Base-by-base conservation (phyloP, 495 filamentous ascomycete species). In the Penicillium tannophilum region DNA sequence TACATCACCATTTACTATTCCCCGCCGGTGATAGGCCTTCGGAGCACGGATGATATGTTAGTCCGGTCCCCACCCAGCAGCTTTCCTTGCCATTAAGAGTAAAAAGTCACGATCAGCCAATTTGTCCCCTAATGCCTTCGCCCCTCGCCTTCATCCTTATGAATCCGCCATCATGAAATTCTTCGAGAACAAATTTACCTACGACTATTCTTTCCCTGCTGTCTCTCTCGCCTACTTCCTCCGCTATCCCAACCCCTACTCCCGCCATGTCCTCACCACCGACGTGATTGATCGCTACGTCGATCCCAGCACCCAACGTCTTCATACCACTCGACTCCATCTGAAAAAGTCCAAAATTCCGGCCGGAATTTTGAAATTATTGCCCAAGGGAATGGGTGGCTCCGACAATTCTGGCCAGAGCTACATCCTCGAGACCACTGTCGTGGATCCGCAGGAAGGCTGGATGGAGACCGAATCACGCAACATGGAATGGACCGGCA, bases 161-260 rank as follows among this genome's bases (percentile, higher is more conserved):
- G 44, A 47, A 47, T 47, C 36, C 45, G 61, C 62, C 56, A 92
- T 85, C 80, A 91, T 93, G 71, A 92, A 92, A 75, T 91, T 92
- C 77, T 92, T 94, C 80, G 90, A 93, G 69, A 90, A 86, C 71
- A 84, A 83, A 71, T 94, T 90, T 74, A 87, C 84, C 74, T 98
- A 98, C 79, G 86, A 90, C 73, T 96, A 97, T 74, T 87, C 90
- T 64, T 95, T 94, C 74, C 88, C 92, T 59, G 85, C 88, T 60
- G 94, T 99, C 42, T 93, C 92, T 9, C 88, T 99, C 61, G 94
- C 94, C 76, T 99, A 97, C 84, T 98, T 97, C 82, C 90, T 99
- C 52, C 93, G 94, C 41, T 99, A 99, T 74, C 95, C 94, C 16
- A 99, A 99, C 72, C 94, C 94, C 11, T 97, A 97, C 76, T 88